Base-by-base conservation (phyloP, 164 flowering plant genomes). In the Stephania japonica region DNA sequence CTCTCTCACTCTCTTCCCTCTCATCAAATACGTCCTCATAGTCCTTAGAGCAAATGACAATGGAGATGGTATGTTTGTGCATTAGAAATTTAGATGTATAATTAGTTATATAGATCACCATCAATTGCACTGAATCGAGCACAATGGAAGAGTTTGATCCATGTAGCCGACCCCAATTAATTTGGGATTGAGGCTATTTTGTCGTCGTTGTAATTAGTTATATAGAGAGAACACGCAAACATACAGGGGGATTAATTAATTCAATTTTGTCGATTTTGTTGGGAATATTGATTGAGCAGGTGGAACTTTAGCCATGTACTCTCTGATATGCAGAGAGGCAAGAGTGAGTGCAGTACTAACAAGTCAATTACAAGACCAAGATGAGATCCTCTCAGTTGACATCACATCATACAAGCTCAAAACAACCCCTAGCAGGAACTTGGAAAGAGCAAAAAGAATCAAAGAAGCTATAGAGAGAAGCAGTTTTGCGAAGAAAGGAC, bases 21-120 rank as follows among this genome's bases (percentile, higher is more conserved):
- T 83, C 44, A 26, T 83, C 78, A 83, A 83, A 61, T 83, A 83
- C 44, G 75, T 83, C 50, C 69, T 78, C 73, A 69, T 83, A 27
- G 85, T 83, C 24, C 72, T 80, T 1, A 42, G 26, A 14, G 83
- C 83, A 26, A 78, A 78, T 3, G 85, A 83, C 44, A 80, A 80
- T 68, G 83, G 83, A 62, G 79, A 80, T 9, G 85, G 85, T 80
- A 71, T 14, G 21, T 1, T 2, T 32, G 38, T 32, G 38, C 38
- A 32, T 32, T 32, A 32, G 38, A 32, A 32, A 32, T 32, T 32
- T 4, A 32, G 38, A 32, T 61, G 7, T 18, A 19, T 61, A 14
- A 42, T 69, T 42, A 4, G n/a, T 41, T n/a, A n/a, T n/a, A n/a
- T n/a, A n/a, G n/a, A n/a, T n/a, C n/a, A n/a, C n/a, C n/a, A n/a